A percentile compares a stretch with the other conserved stretches of the same genome.
phyloP scores from a whole-genome alignment of 2,329 filamentous ascomycete species.

The Colletotrichum chlorophyti region DNA sequence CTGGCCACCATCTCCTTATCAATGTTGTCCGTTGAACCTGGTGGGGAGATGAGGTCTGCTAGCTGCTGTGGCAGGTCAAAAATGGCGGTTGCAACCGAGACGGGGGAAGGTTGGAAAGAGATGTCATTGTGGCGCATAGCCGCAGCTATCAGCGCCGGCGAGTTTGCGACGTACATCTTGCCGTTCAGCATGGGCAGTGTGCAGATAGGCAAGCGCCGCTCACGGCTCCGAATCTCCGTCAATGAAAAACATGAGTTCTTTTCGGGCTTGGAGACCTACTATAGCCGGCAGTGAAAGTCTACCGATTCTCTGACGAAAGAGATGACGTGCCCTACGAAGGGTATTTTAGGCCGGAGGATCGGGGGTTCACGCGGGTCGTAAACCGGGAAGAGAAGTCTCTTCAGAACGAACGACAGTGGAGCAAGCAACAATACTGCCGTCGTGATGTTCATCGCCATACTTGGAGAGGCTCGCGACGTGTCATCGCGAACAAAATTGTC shows the following conservation, averaged over 20 bases:
- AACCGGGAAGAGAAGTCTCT: conserved; percentile 6
- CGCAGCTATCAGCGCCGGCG: conserved; percentile 46
- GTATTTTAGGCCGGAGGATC: conserved; percentile 45
- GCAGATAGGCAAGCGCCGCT: conserved; percentile 42
- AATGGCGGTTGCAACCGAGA: conserved; percentile 44
- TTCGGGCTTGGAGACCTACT: conserved; percentile 37
- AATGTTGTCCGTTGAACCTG: conserved; percentile 40
- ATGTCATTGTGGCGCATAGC: conserved; percentile 50
- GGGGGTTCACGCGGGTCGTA: conserved; percentile 49
- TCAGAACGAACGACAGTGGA: conserved; percentile 1
- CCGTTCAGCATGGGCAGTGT: conserved; percentile 51
- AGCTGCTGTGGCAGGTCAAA: conserved; percentile 41
- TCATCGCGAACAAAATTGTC: not conserved
- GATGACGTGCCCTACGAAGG: conserved; percentile 53
- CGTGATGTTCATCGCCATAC: not conserved
- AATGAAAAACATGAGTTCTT: not conserved
- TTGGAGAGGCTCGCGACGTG: not conserved
- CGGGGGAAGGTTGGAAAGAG: conserved; percentile 49
- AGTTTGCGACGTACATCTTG: conserved; percentile 53
- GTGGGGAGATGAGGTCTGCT: conserved; percentile 28
- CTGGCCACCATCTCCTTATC: conserved; percentile 43
- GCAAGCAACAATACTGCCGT: not conserved
- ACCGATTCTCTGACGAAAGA: conserved; percentile 45
- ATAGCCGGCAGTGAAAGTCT: conserved; percentile 44
- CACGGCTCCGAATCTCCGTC: conserved; percentile 27